These are phyloP conservation scores for Giardia muris DNA, from an alignment of 208 protist genomes.

Conservation along the genomic window DNA sequence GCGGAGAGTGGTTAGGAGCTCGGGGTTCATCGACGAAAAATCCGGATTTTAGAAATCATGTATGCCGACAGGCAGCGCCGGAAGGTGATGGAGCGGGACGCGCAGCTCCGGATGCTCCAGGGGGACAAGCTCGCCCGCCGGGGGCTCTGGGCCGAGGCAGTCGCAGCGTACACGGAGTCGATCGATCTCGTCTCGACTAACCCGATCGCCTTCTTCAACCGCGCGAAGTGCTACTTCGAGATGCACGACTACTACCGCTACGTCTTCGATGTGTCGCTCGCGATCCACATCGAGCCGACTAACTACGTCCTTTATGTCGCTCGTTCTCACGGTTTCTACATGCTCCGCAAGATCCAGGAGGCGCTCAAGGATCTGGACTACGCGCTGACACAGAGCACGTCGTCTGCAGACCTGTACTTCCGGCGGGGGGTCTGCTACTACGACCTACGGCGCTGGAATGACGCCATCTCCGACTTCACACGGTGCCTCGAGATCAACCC, in stretches of 20 bases:
- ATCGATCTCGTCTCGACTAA: neutral
- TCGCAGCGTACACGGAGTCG: neutral
- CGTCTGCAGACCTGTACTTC: neutral
- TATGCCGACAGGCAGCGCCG: neutral
- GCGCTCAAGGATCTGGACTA: constrained; percentile 10
- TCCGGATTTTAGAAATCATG: too few relatives aligned
- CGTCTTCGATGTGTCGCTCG: constrained; percentile 22
- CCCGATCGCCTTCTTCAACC: neutral
- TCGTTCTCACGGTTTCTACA: constrained; percentile 17
- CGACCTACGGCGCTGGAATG: neutral
- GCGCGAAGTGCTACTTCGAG: constrained; percentile 11
- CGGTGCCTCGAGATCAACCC: neutral
- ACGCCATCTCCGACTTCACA: constrained; percentile 18
- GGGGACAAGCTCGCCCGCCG: neutral
- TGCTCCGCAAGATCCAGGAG: neutral
- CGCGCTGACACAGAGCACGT: neutral
- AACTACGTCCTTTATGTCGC: constrained; percentile 28
- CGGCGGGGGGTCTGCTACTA: neutral
- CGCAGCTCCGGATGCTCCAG: neutral
- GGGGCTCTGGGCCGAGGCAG: neutral
- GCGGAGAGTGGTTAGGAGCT: neutral
- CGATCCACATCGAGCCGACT: neutral
- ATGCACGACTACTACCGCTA: constrained; percentile 4
- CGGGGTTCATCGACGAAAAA: too few relatives aligned
- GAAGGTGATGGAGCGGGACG: neutral